A percentile compares a stretch with the other conserved stretches of the same genome.
Conservation (phyloP, 495 filamentous ascomycete species). For the Penicillium paradoxum region DNA sequence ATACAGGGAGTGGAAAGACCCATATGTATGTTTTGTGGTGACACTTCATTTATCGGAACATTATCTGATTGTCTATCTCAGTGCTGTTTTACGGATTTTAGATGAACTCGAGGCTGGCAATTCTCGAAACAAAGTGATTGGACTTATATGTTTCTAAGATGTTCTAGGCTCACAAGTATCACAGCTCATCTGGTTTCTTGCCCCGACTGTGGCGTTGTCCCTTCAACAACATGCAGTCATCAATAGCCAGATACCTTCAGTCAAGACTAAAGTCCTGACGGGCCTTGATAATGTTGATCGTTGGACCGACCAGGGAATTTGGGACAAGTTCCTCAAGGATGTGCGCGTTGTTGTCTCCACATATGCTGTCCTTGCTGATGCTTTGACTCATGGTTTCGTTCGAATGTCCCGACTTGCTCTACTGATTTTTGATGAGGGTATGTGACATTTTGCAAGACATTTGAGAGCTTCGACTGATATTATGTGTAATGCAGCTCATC, state of each 20-base stretch:
- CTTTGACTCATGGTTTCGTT: slow-evolving; percentile 76
- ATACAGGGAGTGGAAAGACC: slow-evolving; percentile 90
- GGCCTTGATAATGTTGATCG: slow-evolving; percentile 66
- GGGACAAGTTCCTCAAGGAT: slow-evolving; percentile 66
- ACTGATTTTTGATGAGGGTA: slow-evolving; percentile 89
- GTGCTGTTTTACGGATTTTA: slow-evolving; percentile 72
- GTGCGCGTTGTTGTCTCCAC: slow-evolving; percentile 74
- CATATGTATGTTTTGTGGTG: slow-evolving; percentile 59
- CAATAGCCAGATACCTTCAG: slow-evolving; percentile 53
- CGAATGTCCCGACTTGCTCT: slow-evolving; percentile 59
- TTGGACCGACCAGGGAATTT: slow-evolving; percentile 67
- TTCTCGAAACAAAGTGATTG: slow-evolving; percentile 53
- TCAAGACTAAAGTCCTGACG: slow-evolving; percentile 58
- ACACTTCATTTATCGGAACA: not conserved
- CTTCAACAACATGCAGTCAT: slow-evolving; percentile 68
- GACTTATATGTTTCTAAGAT: not conserved
- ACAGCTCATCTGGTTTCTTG: slow-evolving; percentile 81
- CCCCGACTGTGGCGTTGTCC: slow-evolving; percentile 71
- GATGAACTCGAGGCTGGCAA: slow-evolving; percentile 61
- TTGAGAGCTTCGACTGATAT: not conserved
- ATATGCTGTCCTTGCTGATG: slow-evolving; percentile 71
- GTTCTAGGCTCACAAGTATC: slow-evolving; percentile 4
- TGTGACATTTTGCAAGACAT: slow-evolving; percentile 1
- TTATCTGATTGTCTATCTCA: slow-evolving; percentile 25
- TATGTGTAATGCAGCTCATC: slow-evolving; percentile 19